Percentiles rank a stretch among this genome's conserved stretches.
These are phyloP conservation scores for Mucor circinelloides DNA, from an alignment of 371 early-diverging fungal genomes.

Conservation along the genomic window DNA sequence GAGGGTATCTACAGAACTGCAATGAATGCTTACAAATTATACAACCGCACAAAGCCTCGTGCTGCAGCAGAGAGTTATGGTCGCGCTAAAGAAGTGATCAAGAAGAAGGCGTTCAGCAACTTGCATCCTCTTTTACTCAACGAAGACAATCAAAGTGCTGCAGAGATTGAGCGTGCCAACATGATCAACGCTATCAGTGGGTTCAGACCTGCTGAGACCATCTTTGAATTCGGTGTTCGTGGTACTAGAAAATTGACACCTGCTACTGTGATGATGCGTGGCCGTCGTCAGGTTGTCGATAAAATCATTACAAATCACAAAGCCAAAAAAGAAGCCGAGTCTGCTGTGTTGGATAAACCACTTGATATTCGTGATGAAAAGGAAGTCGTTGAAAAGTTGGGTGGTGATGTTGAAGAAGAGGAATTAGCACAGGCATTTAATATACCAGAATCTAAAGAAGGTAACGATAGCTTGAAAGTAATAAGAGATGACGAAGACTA, in stretches of 20 bases:
- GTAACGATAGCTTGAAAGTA: slow-evolving; percentile 6
- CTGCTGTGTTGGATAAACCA: slow-evolving; percentile 7
- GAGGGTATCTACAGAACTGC: slow-evolving; percentile 68
- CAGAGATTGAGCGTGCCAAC: slow-evolving; percentile 62
- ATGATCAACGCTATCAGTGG: slow-evolving; percentile 75
- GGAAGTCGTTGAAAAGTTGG: slow-evolving; percentile 29
- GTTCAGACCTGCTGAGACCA: slow-evolving; percentile 88
- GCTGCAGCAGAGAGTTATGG: slow-evolving; percentile 86
- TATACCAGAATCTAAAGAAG: slow-evolving; percentile 34
- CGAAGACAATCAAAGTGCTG: slow-evolving; percentile 26
- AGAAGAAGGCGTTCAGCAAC: slow-evolving; percentile 59
- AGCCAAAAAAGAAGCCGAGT: slow-evolving; percentile 16
- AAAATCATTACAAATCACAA: slow-evolving; percentile 57
- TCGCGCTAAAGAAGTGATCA: slow-evolving; percentile 81
- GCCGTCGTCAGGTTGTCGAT: slow-evolving; percentile 68
- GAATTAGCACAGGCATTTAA: slow-evolving; percentile 55
- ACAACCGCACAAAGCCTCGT: slow-evolving; percentile 76
- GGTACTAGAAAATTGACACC: slow-evolving; percentile 75
- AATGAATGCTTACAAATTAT: slow-evolving; percentile 86
- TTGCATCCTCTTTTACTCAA: slow-evolving; percentile 75
- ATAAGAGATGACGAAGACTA: background rate
- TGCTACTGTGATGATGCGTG: slow-evolving; percentile 78
- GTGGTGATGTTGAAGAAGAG: slow-evolving; percentile 55
- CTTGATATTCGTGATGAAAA: slow-evolving; percentile 19
- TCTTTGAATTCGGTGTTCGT: slow-evolving; percentile 89